Base-by-base conservation (phyloP, 2,329 filamentous ascomycete genomes). In the Ceratocystis variospora region DNA sequence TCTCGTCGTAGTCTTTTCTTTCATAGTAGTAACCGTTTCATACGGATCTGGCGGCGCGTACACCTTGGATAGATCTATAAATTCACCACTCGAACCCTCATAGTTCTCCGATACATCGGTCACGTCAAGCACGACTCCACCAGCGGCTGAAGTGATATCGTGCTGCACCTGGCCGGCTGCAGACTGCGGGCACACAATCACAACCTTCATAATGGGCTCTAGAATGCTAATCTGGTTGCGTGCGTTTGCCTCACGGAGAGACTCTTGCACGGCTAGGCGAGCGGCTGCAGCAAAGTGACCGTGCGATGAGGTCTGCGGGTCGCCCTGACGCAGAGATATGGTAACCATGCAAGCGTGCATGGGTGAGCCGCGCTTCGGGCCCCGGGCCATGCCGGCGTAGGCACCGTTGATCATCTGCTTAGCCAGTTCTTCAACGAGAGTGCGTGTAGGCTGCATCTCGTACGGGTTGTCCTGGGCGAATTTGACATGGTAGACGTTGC, bases 191-290 rank as follows among this genome's bases (percentile, higher is more conserved):
- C 94, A 90, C 70, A 84, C 86, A 72, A 99, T 96, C 64, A 87
- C 85, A 4, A 89, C 90, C 68, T 87, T 86, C 90, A 97, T 96
- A 65, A 99, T 89, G 1, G 94, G 94, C 73, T 99, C 94, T 77
- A 97, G 87, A 48, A 99, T 79, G 0, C 82, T 81, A 0, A 90
- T 82, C 2, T 77, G 73, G 33, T 77, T 75, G 8, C 80, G 76
- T 19, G 19, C 48, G 66, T 83, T 80, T 0, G 86, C 84, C 19
- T 84, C 80, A 63, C 83, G 82, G 0, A 97, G 80, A 0, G 87
- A 87, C 7, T 81, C 79, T 68, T 87, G 83, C 0, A 92, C 87
- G 1, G 89, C 88, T 1, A 76, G 76, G 50, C 79, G 72, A 75
- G 83, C 73, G 76, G 85, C 71, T 80, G 86, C 68, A 80, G 90